These are phyloP conservation scores for Suillus brevipes DNA, from an alignment of 768 basidiomycete species.

Conservation along the genomic window DNA sequence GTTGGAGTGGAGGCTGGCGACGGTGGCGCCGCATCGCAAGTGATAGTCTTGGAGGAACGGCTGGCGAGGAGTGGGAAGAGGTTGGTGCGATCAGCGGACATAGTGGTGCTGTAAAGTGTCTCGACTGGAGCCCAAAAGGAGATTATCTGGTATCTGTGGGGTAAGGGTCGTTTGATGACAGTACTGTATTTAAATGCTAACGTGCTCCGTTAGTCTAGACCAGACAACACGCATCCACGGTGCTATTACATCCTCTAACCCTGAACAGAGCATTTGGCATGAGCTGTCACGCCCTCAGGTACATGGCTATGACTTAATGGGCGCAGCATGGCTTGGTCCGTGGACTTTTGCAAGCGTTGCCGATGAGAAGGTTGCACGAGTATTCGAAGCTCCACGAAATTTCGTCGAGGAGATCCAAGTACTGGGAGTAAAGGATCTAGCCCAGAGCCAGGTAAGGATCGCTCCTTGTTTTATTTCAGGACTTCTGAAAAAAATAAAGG, in stretches of 20 bases:
- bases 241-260: slow-evolving; percentile 35
- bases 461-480: neutral
- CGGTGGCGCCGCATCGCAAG: slow-evolving; percentile 61
- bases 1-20: slow-evolving; percentile 95
- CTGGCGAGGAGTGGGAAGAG: slow-evolving; percentile 67
- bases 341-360: slow-evolving; percentile 87
- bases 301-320: slow-evolving; percentile 92
- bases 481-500: slow-evolving; percentile 37
- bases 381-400: slow-evolving; percentile 86
- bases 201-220: slow-evolving; percentile 58
- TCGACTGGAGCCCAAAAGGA: slow-evolving; percentile 86
- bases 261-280: slow-evolving; percentile 58
- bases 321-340: slow-evolving; percentile 71
- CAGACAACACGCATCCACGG: slow-evolving; percentile 93
- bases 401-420: slow-evolving; percentile 69
- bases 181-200: neutral
- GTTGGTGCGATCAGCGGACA: slow-evolving; percentile 85
- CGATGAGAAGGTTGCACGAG: slow-evolving; percentile 93
- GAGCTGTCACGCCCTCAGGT: slow-evolving; percentile 93
- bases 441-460: slow-evolving; percentile 49
- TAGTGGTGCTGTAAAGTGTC: slow-evolving; percentile 70
- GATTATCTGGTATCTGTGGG: slow-evolving; percentile 85
- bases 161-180: slow-evolving; percentile 42
- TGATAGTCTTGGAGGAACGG: slow-evolving; percentile 16
- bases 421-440: slow-evolving; percentile 48